These are phyloP conservation scores for Fallopia convolvulus DNA, from an alignment of 148 eudicot species.

Conservation along the genomic window DNA sequence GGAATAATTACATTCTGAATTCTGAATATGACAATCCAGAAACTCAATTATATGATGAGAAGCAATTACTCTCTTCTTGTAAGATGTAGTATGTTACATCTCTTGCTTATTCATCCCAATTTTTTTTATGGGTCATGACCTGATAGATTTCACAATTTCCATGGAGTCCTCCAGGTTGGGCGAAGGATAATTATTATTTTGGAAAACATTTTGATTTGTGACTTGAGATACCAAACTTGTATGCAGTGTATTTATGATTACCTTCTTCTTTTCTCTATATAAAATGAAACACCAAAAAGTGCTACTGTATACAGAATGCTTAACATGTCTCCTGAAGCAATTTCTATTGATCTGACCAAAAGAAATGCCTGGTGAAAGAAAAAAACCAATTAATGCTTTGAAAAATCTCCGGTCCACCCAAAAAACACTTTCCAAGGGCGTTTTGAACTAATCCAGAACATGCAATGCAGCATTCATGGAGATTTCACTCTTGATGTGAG, in stretches of 20 bases:
- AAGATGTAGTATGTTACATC: background rate
- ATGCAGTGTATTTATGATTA: background rate
- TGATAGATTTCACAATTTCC: background rate
- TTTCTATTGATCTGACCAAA: background rate
- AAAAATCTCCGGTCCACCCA: background rate
- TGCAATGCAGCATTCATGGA: background rate
- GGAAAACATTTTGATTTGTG: background rate
- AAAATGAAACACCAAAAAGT: background rate
- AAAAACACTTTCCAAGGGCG: background rate
- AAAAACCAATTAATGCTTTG: background rate
- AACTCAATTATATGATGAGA: background rate
- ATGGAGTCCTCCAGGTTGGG: background rate
- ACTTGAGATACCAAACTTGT: background rate
- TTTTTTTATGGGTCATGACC: background rate
- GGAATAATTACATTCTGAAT: slow-evolving; percentile 3
- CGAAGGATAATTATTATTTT: background rate
- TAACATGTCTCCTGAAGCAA: background rate
- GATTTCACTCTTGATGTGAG: background rate
- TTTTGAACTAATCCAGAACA: background rate
- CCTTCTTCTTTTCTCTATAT: background rate
- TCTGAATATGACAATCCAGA: background rate
- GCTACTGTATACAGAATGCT: background rate
- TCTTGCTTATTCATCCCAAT: background rate
- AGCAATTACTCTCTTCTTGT: background rate
- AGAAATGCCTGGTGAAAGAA: background rate